A percentile compares a stretch with the other conserved stretches of the same genome.
These are phyloP conservation scores for Millerago galiae DNA, from an alignment of 805 yeast genomes.

Conservation along the genomic window DNA sequence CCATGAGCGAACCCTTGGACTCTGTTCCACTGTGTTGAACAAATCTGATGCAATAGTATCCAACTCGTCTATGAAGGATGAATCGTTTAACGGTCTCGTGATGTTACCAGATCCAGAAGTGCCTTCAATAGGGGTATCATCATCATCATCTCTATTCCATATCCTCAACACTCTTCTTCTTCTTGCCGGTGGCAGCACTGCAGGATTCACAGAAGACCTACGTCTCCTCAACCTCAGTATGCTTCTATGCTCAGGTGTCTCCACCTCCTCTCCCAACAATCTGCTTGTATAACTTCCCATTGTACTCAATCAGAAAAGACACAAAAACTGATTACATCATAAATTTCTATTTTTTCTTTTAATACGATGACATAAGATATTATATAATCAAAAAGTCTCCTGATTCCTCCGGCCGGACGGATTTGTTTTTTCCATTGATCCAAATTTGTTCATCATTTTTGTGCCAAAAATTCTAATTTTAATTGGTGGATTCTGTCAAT, in stretches of 20 bases:
- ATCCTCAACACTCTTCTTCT: constrained; percentile 20
- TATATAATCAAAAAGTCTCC: neutral
- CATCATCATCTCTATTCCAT: constrained; percentile 8
- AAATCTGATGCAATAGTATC: constrained; percentile 19
- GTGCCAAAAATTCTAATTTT: neutral
- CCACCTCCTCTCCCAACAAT: neutral
- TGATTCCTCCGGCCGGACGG: neutral
- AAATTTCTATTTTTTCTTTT: too few relatives aligned
- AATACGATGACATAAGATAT: too few relatives aligned
- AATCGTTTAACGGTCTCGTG: neutral
- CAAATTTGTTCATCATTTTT: neutral
- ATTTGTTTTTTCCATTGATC: neutral
- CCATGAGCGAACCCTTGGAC: neutral
- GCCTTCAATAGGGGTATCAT: constrained; percentile 1
- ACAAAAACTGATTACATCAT: neutral
- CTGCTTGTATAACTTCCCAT: neutral
- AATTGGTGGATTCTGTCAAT: neutral
- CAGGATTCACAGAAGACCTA: constrained; percentile 16
- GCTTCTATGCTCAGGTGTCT: neutral
- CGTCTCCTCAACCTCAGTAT: constrained; percentile 18
- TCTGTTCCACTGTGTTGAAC: constrained; percentile 6
- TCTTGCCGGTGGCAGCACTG: constrained; percentile 14
- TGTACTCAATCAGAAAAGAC: neutral
- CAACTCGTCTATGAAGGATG: constrained; percentile 17
- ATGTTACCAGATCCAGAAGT: constrained; percentile 6